Evolutionary conservation across 2,329 filamentous ascomycete species (phyloP).

Genomic region (Arthrobotrys entomopaga): DNA sequence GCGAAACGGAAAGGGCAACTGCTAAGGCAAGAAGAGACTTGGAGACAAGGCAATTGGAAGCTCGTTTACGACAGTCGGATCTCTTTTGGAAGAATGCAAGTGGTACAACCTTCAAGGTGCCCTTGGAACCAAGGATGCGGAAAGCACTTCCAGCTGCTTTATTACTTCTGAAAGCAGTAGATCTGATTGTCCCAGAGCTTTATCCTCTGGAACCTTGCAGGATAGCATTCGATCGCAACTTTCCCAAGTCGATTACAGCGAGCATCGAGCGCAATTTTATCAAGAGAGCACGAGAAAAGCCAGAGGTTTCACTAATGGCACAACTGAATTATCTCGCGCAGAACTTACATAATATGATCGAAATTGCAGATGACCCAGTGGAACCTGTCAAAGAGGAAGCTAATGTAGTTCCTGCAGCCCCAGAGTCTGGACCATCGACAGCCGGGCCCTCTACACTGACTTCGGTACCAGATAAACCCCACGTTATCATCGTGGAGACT

Average conservation of each 20-base stretch:
- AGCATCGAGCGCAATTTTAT: slow-evolving; percentile 52
- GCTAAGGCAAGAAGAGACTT: slow-evolving; percentile 41
- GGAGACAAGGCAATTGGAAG: slow-evolving; percentile 56
- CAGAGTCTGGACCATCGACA: slow-evolving; percentile 17
- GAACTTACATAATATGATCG: slow-evolving; percentile 54
- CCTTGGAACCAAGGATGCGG: slow-evolving; percentile 54
- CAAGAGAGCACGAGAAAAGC: slow-evolving; percentile 53
- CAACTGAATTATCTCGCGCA: slow-evolving; percentile 55
- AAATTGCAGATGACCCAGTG: slow-evolving; percentile 10
- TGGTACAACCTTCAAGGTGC: slow-evolving; percentile 55
- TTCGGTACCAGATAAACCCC: slow-evolving; percentile 31
- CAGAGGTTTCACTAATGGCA: slow-evolving; percentile 53
- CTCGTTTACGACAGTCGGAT: slow-evolving; percentile 54
- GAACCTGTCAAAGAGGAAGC: not conserved
- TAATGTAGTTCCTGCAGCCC: slow-evolving; percentile 5
- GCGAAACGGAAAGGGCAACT: slow-evolving; percentile 35
- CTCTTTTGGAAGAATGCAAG: slow-evolving; percentile 55
- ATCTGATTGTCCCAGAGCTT: slow-evolving; percentile 51
- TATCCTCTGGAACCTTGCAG: slow-evolving; percentile 55
- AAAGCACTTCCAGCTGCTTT: slow-evolving; percentile 54
- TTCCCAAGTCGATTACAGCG: slow-evolving; percentile 35
- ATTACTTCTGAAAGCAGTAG: slow-evolving; percentile 45
- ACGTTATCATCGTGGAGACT: slow-evolving; percentile 35
- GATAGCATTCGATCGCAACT: slow-evolving; percentile 48
- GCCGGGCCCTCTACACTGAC: slow-evolving; percentile 7